Evolutionary conservation across 2,329 filamentous ascomycete genomes (phyloP).

Genomic region (Rosellinia necatrix): DNA sequence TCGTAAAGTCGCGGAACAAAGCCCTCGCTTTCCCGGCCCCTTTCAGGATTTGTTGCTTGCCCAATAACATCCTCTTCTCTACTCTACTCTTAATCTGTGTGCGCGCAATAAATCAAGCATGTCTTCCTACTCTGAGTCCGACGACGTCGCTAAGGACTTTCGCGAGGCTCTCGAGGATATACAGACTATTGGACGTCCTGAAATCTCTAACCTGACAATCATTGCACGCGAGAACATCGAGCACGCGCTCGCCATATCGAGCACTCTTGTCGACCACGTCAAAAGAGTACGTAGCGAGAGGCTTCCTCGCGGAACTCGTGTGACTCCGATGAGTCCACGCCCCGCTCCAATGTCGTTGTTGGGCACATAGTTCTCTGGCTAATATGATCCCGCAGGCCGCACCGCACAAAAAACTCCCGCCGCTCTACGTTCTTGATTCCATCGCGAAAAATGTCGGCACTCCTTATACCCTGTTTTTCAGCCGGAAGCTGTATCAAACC

Average conservation of each 20-base stretch:
- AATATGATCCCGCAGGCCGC: conserved; percentile 68
- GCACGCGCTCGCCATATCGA: conserved; percentile 90
- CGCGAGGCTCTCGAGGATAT: conserved; percentile 91
- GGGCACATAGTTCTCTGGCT: conserved; percentile 40
- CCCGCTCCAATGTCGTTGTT: not conserved
- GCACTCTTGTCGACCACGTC: conserved; percentile 90
- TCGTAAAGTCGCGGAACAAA: conserved; percentile 24
- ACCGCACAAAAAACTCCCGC: conserved; percentile 86
- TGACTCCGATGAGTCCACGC: not conserved
- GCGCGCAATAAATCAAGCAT: conserved; percentile 29
- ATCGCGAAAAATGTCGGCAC: conserved; percentile 99
- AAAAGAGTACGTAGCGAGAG: conserved; percentile 75
- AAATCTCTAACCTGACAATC: conserved; percentile 96
- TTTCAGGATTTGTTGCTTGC: conserved; percentile 5
- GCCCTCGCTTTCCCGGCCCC: conserved; percentile 10
- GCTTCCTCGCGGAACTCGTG: conserved; percentile 2
- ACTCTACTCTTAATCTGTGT: conserved; percentile 26
- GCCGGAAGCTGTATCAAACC: conserved; percentile 86
- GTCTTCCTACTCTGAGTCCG: conserved; percentile 53
- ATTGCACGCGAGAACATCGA: conserved; percentile 98
- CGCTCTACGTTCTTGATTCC: conserved; percentile 97
- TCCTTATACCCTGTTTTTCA: conserved; percentile 94
- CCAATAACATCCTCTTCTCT: conserved; percentile 16
- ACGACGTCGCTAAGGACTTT: conserved; percentile 94
- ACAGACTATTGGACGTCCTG: conserved; percentile 86